phyloP scores from a whole-genome alignment of 2,329 filamentous ascomycete genomes.

The Chaetomium sp. region DNA sequence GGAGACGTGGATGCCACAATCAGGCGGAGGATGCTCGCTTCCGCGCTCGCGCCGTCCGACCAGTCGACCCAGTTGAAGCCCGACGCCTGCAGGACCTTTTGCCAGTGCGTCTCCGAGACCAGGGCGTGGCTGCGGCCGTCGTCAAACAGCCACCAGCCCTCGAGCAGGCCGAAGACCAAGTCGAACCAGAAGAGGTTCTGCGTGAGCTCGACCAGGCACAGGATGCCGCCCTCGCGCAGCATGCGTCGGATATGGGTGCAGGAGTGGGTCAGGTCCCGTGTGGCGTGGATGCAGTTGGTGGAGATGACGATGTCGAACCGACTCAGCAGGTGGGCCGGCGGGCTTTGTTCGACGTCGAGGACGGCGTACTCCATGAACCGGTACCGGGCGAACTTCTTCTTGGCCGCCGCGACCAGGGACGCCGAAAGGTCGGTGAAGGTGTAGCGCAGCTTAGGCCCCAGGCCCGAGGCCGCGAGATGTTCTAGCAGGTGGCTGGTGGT shows the following conservation, averaged over 20 bases:
- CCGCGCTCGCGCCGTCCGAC: conserved; percentile 37
- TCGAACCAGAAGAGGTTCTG: conserved; percentile 39
- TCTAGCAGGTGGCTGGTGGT: conserved; percentile 41
- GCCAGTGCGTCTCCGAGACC: conserved; percentile 31
- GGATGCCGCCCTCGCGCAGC: conserved; percentile 41
- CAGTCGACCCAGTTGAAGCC: conserved; percentile 40
- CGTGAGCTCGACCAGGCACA: conserved; percentile 43
- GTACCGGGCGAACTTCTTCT: conserved; percentile 34
- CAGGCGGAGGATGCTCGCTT: conserved; percentile 30
- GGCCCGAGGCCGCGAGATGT: conserved; percentile 31
- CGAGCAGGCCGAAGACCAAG: conserved; percentile 42
- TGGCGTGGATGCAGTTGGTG: conserved; percentile 43
- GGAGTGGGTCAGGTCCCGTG: conserved; percentile 32
- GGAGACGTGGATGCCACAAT: background rate
- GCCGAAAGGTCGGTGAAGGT: conserved; percentile 46
- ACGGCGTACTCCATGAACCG: conserved; percentile 37
- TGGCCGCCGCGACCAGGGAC: conserved; percentile 39
- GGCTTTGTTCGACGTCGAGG: conserved; percentile 39
- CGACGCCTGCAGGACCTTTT: conserved; percentile 30
- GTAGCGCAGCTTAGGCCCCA: conserved; percentile 40
- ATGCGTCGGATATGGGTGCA: conserved; percentile 33
- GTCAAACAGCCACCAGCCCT: conserved; percentile 46
- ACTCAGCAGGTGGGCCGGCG: conserved; percentile 31
- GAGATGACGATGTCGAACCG: conserved; percentile 41
- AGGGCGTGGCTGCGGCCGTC: conserved; percentile 37